Percentiles rank a stretch among this genome's conserved stretches.
Evolutionary conservation across 805 yeast genomes (phyloP).

Genomic region (Saccharomycopsis sp.): DNA sequence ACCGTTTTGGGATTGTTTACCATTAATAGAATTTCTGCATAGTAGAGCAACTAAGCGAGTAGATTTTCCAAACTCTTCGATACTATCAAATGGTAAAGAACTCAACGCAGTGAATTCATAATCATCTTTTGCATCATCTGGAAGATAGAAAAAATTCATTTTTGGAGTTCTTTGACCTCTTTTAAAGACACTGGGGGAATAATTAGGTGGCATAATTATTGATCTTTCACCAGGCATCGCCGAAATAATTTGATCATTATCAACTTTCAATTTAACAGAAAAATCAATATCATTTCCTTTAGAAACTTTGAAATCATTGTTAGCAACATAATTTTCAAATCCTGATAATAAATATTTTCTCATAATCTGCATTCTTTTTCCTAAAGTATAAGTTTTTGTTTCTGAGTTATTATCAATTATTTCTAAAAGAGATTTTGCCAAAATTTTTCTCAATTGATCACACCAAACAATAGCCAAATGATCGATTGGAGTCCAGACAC

Average conservation of each 20-base stretch:
- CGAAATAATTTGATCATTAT: constrained; percentile 19
- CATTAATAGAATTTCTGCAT: constrained; percentile 5
- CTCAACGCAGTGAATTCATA: constrained; percentile 21
- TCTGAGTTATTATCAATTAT: constrained; percentile 41
- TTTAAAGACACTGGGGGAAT: constrained; percentile 1
- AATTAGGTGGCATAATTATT: constrained; percentile 7
- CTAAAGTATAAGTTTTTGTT: constrained; percentile 40
- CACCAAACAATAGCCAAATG: constrained; percentile 97
- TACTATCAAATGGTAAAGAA: constrained; percentile 17
- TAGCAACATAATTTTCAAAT: constrained; percentile 34
- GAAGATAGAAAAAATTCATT: constrained; percentile 17
- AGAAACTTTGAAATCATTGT: neutral
- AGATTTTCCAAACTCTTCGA: constrained; percentile 13
- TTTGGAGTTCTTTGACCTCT: constrained; percentile 15
- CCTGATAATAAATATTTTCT: constrained; percentile 39
- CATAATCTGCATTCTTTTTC: constrained; percentile 49
- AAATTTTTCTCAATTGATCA: constrained; percentile 60
- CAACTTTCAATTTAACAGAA: constrained; percentile 20
- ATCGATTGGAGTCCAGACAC: constrained; percentile 90
- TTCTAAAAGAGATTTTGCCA: constrained; percentile 51
- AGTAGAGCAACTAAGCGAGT: constrained; percentile 21
- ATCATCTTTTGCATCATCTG: constrained; percentile 3
- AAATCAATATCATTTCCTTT: constrained; percentile 4
- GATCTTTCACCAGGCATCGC: constrained; percentile 17
- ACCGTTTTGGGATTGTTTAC: neutral